These are phyloP conservation scores for Sarcodon sp. DNA, from an alignment of 768 basidiomycete genomes.

Conservation along the genomic window DNA sequence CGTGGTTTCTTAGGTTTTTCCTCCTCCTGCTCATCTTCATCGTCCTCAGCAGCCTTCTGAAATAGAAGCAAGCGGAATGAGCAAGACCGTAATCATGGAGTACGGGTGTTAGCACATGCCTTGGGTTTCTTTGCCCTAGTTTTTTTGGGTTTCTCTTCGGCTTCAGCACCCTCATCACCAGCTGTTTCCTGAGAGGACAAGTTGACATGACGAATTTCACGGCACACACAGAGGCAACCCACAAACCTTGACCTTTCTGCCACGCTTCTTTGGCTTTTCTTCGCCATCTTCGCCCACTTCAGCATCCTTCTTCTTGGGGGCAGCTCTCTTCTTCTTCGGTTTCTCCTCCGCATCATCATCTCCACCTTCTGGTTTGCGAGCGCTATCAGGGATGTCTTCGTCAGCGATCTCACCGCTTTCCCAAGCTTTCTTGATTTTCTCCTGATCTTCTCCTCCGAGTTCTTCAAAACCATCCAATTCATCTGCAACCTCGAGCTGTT, in stretches of 20 bases:
- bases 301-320: slow-evolving; percentile 15
- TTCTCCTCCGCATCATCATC: slow-evolving; percentile 30
- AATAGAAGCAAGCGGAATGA: not conserved
- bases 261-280: slow-evolving; percentile 38
- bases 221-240: not conserved
- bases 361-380: slow-evolving; percentile 41
- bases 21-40: slow-evolving; percentile 24
- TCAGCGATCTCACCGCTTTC: slow-evolving; percentile 68
- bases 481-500: slow-evolving; percentile 35
- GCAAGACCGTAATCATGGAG: not conserved
- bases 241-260: slow-evolving; percentile 19
- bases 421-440: slow-evolving; percentile 58
- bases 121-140: too few species aligned
- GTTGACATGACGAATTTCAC: too few species aligned
- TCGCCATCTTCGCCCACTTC: slow-evolving; percentile 12
- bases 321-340: slow-evolving; percentile 40
- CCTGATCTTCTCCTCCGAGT: slow-evolving; percentile 55
- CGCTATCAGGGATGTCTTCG: slow-evolving; percentile 71
- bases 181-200: too few species aligned
- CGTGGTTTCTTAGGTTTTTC: slow-evolving; percentile 44
- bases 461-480: slow-evolving; percentile 85
- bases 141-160: too few species aligned
- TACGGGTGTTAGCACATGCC: too few species aligned
- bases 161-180: too few species aligned
- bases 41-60: slow-evolving; percentile 13